A percentile compares a stretch with the other conserved stretches of the same genome.
phyloP scores from a whole-genome alignment of 306 rosid species.

The Rosa rugosa region DNA sequence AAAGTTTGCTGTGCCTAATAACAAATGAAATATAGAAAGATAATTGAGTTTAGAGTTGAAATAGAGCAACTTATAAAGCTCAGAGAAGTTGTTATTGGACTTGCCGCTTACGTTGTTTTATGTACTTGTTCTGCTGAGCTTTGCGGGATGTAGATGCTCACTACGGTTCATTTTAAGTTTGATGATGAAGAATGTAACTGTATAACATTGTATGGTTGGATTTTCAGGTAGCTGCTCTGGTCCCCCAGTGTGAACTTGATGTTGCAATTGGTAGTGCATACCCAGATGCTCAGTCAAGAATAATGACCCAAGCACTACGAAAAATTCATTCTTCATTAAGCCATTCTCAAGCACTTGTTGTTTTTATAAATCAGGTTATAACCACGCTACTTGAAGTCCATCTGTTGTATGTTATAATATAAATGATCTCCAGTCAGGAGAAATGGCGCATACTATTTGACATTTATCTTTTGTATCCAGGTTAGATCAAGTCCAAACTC shows the following conservation, averaged over 20 bases:
- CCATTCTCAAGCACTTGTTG: slow-evolving; percentile 58
- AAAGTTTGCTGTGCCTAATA: neutral
- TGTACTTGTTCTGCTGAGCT: neutral
- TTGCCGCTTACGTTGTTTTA: neutral
- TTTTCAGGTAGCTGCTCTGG: slow-evolving; percentile 87
- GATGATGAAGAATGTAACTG: neutral
- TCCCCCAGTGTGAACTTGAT: slow-evolving; percentile 76
- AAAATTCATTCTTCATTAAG: slow-evolving; percentile 70
- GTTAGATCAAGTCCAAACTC: slow-evolving; percentile 55
- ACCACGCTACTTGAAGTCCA: slow-evolving; percentile 17
- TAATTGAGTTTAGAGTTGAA: neutral
- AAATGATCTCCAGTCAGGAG: neutral
- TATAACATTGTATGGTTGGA: neutral
- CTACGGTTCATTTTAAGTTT: neutral
- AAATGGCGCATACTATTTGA: slow-evolving; percentile 19
- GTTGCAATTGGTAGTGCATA: slow-evolving; percentile 38
- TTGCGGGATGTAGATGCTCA: neutral
- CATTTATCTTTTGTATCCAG: slow-evolving; percentile 35
- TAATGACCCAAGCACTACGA: slow-evolving; percentile 74
- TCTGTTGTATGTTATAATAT: neutral
- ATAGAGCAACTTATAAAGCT: neutral
- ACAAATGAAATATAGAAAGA: neutral
- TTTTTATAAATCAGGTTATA: slow-evolving; percentile 76
- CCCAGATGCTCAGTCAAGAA: slow-evolving; percentile 46
- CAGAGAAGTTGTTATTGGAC: neutral